Evolutionary conservation across 2,329 filamentous ascomycete species (phyloP).

Genomic region (Helotiales sp.): DNA sequence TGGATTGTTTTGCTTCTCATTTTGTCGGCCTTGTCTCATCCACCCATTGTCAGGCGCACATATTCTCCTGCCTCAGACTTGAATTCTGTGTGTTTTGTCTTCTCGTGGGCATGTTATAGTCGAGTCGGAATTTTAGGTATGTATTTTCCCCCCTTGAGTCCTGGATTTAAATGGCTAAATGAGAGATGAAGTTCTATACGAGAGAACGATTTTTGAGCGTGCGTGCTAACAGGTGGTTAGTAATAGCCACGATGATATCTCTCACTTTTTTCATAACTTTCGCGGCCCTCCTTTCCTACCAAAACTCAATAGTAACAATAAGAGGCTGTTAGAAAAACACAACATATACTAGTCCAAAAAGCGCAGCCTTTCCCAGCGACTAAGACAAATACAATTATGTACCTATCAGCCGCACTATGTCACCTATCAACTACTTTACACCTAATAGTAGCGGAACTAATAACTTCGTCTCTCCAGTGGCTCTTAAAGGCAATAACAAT

Average conservation of each 20-base stretch:
- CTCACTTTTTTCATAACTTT: conserved; percentile 14
- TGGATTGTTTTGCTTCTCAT: conserved; percentile 1
- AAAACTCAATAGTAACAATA: conserved; percentile 9
- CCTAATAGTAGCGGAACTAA: conserved; percentile 45
- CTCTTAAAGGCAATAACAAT: conserved; percentile 50
- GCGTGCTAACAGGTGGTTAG: conserved; percentile 4
- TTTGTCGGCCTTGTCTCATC: conserved; percentile 9
- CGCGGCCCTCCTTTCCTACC: conserved; percentile 10
- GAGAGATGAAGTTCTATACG: not conserved
- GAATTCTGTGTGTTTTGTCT: not conserved
- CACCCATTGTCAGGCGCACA: conserved; percentile 15
- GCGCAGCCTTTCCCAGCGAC: conserved; percentile 58
- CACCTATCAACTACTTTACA: conserved; percentile 44
- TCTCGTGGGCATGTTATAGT: conserved; percentile 17
- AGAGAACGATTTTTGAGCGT: not conserved
- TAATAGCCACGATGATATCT: conserved; percentile 17
- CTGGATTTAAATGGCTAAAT: no score
- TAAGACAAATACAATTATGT: conserved; percentile 65
- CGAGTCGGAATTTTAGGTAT: conserved; percentile 14
- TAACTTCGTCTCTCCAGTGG: conserved; percentile 32
- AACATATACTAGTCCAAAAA: conserved; percentile 51
- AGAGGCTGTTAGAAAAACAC: conserved; percentile 59
- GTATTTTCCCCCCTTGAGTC: not conserved
- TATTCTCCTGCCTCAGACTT: not conserved
- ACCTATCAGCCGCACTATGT: conserved; percentile 55